Evolutionary conservation across 768 basidiomycete genomes (phyloP), one percentile per base, ranked within the genome.

Genomic region (Saitozyma podzolica): DNA sequence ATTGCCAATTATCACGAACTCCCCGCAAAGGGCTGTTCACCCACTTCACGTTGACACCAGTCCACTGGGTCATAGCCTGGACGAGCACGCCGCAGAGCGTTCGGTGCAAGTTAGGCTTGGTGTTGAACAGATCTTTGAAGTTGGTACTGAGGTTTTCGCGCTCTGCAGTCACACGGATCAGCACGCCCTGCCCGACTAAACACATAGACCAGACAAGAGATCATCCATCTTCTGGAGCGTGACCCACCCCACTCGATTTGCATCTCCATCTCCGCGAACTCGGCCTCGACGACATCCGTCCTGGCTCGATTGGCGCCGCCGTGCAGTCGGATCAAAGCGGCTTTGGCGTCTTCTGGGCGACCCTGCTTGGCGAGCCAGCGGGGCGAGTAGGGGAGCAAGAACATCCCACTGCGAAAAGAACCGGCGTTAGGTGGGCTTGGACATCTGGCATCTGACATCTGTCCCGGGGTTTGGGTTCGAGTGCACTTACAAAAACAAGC

Each of bases 301-400:
- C 56, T 42, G 42, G 69, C 70, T 39, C 51, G 56, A 10, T 43
- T 54, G 37, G 10, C 29, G 43, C 66, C 66, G 17, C 68, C 67
- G 62, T 87, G 84, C 3, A 87, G 78, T 52, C 78, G 73, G 62
- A 82, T 80, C 1, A 87, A 83, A 14, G 86, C 84, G 40, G 78
- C 74, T 11, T 72, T 81, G 8, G 87, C 86, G 71, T 87, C 86
- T 0, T 85, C 84, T 62, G 86, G 84, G 54, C 85, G 81, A 54
- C 83, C 82, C 57, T 85, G 80, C 76, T 86, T 85, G 51, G 86
- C 80, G 17, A 88, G 79, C 87, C 86, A 87, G 17, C 86, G 84
- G 41, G 74, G 74, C 11, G 74, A 75, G 66, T 64, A 73, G 16
- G 72, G 74, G 0, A 73, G 63, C 43, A 67, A n/a, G 54, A 67